Evolutionary conservation across 2,329 filamentous ascomycete species (phyloP), one percentile per base, ranked within the genome.

Genomic region (Stenocarpella maydis): DNA sequence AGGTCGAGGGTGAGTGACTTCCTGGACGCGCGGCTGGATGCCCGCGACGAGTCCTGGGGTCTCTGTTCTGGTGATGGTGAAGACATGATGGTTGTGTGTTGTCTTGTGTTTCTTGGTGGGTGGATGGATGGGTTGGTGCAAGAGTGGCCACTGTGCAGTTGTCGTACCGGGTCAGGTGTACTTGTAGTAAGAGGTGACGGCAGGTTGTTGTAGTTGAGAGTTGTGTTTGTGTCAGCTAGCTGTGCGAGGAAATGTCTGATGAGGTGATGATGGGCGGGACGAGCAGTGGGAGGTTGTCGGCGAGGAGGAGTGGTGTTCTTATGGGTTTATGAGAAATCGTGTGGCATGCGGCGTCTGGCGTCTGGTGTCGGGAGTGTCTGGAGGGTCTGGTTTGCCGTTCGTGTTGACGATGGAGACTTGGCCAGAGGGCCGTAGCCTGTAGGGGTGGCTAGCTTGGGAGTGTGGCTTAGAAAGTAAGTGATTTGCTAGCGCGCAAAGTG

Each of bases 1-100:
- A 95, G 87, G 77, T 95, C 92, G 76, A 96, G 86, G 26, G 89
- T 90, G 69, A 94, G 87, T 70, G 83, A 81, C 71, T 81, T 82
- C 73, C 79, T 79, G 65, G 83, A 86, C 55, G 82, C 80, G 71
- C 78, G 78, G 64, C 85, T 85, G 14, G 86, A 86, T 28, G 81
- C 81, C 43, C 81, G 78, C 39, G 81, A 82, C 71, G 76, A 69
- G 75, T 77, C 74, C 21, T 74, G 72, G 7, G 75, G 70, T 41
- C 71, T 72, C 28, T 70, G 63, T 3, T 74, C 73, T 69, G 72
- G 69, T n/a, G 68, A 68, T 41, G 65, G 21, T 12, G 69, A 67
- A 31, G 69, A 54, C 72, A 73, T 73, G 19, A 45, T 63, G 68
- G 49, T 49, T 34, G 49, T 65, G 39, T 65, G 61, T 41, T 63